Conservation (phyloP, 495 filamentous ascomycete species). For the Tuber indicum region DNA sequence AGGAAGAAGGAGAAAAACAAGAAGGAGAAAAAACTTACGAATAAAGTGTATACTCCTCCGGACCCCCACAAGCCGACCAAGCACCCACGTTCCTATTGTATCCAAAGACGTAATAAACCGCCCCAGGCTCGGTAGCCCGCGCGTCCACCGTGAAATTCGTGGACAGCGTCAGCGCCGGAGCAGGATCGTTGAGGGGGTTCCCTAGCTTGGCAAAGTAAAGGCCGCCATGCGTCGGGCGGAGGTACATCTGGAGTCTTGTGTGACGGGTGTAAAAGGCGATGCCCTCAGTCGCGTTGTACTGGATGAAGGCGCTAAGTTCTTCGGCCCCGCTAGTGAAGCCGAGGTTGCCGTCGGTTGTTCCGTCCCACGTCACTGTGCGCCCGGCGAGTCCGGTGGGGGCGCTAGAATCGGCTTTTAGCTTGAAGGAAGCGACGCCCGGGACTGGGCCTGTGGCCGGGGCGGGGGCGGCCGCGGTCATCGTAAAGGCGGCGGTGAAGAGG, state of each 20-base stretch:
- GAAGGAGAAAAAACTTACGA: neutral
- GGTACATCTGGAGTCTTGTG: constrained; percentile 13
- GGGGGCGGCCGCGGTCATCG: neutral
- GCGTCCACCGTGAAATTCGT: constrained; percentile 19
- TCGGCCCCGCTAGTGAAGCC: constrained; percentile 16
- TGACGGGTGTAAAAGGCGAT: constrained; percentile 24
- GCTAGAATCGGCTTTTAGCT: constrained; percentile 11
- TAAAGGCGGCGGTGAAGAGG: neutral
- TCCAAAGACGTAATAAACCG: neutral
- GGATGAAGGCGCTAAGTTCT: constrained; percentile 19
- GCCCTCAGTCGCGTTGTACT: constrained; percentile 20
- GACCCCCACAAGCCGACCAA: neutral
- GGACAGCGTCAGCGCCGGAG: neutral
- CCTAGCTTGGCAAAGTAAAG: constrained; percentile 26
- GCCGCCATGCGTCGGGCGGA: constrained; percentile 18
- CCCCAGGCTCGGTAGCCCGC: neutral
- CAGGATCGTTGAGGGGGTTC: constrained; percentile 17
- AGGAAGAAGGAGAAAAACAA: neutral
- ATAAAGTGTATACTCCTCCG: neutral
- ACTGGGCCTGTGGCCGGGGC: neutral
- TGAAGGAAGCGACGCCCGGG: constrained; percentile 1
- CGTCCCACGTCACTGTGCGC: constrained; percentile 9
- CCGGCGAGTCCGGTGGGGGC: constrained; percentile 7
- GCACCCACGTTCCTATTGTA: neutral
- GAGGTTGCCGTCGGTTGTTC: constrained; percentile 1